Conservation (phyloP, 2,329 filamentous ascomycete genomes). For the Macrophomina pseudophaseolina region DNA sequence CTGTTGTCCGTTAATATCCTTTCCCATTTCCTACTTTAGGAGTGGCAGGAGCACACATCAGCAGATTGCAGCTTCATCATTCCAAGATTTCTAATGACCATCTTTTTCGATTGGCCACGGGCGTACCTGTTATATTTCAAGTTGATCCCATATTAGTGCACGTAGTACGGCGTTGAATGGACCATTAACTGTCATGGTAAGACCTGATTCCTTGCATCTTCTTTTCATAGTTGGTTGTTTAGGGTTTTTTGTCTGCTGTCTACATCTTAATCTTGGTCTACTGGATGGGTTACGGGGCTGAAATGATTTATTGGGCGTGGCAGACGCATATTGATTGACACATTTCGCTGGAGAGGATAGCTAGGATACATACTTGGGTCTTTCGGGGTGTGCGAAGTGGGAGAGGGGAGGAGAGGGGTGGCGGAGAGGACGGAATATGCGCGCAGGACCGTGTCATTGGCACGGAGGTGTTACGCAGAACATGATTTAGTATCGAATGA, state of each 20-base stretch:
- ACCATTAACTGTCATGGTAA: too few relatives aligned
- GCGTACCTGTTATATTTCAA: neutral
- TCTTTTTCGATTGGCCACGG: neutral
- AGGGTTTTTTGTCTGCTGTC: slow-evolving; percentile 9
- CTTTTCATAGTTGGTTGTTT: neutral
- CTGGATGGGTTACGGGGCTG: too few relatives aligned
- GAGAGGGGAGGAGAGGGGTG: too few relatives aligned
- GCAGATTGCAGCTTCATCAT: too few relatives aligned
- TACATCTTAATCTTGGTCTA: neutral
- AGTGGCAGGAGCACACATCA: too few relatives aligned
- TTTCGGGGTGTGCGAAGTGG: neutral
- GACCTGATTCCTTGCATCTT: too few relatives aligned
- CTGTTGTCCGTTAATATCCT: neutral
- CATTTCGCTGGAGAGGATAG: too few relatives aligned
- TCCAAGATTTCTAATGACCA: too few relatives aligned
- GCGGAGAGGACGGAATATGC: neutral
- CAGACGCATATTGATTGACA: neutral
- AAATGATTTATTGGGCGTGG: neutral
- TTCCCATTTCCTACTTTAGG: neutral
- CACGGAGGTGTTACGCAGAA: neutral
- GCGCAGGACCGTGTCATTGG: neutral
- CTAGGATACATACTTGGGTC: too few relatives aligned
- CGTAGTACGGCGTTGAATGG: slow-evolving; percentile 6
- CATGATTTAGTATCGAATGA: neutral
- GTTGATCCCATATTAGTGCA: neutral